Evolutionary conservation across 495 filamentous ascomycete species (phyloP), one percentile per base, ranked within the genome.

Genomic region (Elasticomyces elasticus): DNA sequence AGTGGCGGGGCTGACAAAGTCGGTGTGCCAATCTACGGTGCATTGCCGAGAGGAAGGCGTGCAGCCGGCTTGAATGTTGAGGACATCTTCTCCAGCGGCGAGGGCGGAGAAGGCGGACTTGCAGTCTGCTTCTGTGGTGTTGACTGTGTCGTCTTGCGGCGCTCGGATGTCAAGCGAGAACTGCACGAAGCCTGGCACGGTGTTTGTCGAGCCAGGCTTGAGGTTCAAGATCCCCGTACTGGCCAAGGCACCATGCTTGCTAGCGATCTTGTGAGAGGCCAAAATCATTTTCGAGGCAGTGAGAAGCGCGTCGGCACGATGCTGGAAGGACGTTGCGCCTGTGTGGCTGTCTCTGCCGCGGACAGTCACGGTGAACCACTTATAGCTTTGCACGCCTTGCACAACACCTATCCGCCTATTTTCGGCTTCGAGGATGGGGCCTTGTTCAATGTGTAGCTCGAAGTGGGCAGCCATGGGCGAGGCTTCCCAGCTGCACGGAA

Each of bases 361-460:
- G 10, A 91, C 74, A 17, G 77, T 77, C 11, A 91, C 64, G 2
- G 77, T 84, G 65, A 77, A 80, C 86, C 86, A 89, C 45, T 76
- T 78, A 63, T 84, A 87, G 13, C 77, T 78, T 57, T 81, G 78
- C 7, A 84, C 84, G 30, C 83, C 86, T 22, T 76, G 76, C 20
- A 89, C 86, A 5, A 87, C 76, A 7, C 85, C 86, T 23, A 89
- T 76, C 33, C 80, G 80, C 58, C 81, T 74, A 19, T 72, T 67
- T 22, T 77, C 73, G 1, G 71, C 68, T 49, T 87, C 77, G 1
- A 91, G 74, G 37, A 83, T 78, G 15, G 84, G 84, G 0, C 85
- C 85, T 67, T 91, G 86, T 62, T 91, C 86, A 51, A 91, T 89
- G 61, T 90, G 86, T 3, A 89, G 70, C 63, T 92, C 86, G 66